Base-by-base conservation (phyloP, 2,329 filamentous ascomycete genomes). In the Pseudocercospora pini-densiflorae region DNA sequence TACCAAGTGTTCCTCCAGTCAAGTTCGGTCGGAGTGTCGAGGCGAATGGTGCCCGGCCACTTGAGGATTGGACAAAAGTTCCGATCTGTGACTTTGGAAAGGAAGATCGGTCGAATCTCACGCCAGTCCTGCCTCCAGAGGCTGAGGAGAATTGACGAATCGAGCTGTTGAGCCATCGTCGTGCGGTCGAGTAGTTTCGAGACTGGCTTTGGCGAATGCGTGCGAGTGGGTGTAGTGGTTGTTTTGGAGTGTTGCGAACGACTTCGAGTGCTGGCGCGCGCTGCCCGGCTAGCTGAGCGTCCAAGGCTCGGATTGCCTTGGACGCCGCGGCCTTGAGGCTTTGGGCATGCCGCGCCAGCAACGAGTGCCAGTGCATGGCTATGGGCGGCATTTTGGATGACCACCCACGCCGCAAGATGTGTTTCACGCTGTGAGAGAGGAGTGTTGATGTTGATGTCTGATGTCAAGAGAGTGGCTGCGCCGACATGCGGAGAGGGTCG, bases 21-120 rank as follows among this genome's bases (percentile, higher is more conserved):
- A 98, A 82, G 76, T 97, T 98, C 1, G 95, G 95, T 40, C 95
- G 91, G 40, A 99, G 87, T 1, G 94, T 90, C 59, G 89, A 93
- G 3, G 93, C 91, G 78, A 98, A 98, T 0, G 94, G 94, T 31
- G 93, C 89, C 59, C 92, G 89, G 29, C 89, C 89, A 16, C 92
- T 89, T 65, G 91, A 86, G 68, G 89, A 87, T 33, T 83, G 85
- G 63, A 90, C 81, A 21, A 85, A 84, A 19, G 82, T 79, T 24
- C 83, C 84, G 62, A 88, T 83, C 4, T 82, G 82, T 27, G 88
- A 89, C 63, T 83, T 83, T 36, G 86, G 86, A 59, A 86, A 86
- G 1, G 83, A 81, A 27, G 85, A 77, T 55, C 84, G 82, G 59
- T 86, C 83, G 47, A 82, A 82, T 70, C 81, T 84, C 63, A 78